Evolutionary conservation across 2,329 filamentous ascomycete species (phyloP).

Genomic region (Hypomyces perniciosus): DNA sequence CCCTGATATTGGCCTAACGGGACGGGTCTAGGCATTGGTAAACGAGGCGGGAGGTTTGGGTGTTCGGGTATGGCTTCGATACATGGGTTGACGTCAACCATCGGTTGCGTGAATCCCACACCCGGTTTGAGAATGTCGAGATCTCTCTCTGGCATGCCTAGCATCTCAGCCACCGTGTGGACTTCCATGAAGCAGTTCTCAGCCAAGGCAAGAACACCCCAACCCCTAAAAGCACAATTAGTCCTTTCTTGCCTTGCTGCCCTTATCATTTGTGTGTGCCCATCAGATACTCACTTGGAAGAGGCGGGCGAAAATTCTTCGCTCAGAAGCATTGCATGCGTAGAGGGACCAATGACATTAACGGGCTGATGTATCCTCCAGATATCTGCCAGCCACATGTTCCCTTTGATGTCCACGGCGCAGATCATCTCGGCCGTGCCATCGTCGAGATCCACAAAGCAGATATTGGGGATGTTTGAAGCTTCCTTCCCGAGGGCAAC

Average conservation of each 20-base stretch:
- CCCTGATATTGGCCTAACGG: slow-evolving; percentile 6
- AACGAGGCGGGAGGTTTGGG: slow-evolving; percentile 18
- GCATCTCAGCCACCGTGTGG: slow-evolving; percentile 26
- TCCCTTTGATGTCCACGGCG: slow-evolving; percentile 46
- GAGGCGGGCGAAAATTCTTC: slow-evolving; percentile 24
- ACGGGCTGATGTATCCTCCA: slow-evolving; percentile 34
- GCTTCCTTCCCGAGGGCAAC: slow-evolving; percentile 34
- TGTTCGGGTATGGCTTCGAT: slow-evolving; percentile 26
- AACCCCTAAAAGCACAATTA: slow-evolving; percentile 30
- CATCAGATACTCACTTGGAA: slow-evolving; percentile 21
- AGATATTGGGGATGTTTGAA: slow-evolving; percentile 48
- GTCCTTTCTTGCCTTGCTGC: neutral
- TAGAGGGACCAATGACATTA: slow-evolving; percentile 20
- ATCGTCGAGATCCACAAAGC: slow-evolving; percentile 40
- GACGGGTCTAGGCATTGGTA: slow-evolving; percentile 1
- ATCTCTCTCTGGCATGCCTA: slow-evolving; percentile 22
- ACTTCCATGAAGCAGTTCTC: slow-evolving; percentile 38
- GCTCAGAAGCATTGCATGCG: slow-evolving; percentile 19
- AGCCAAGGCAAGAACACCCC: slow-evolving; percentile 44
- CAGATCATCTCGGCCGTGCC: slow-evolving; percentile 46
- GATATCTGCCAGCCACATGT: slow-evolving; percentile 46
- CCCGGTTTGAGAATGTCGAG: slow-evolving; percentile 12
- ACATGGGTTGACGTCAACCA: slow-evolving; percentile 23
- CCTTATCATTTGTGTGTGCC: neutral
- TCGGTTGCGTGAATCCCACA: slow-evolving; percentile 15